Percentiles rank a stretch among this genome's conserved stretches.
Conservation (phyloP, 2,329 filamentous ascomycete genomes). For the Botrytis porri region DNA sequence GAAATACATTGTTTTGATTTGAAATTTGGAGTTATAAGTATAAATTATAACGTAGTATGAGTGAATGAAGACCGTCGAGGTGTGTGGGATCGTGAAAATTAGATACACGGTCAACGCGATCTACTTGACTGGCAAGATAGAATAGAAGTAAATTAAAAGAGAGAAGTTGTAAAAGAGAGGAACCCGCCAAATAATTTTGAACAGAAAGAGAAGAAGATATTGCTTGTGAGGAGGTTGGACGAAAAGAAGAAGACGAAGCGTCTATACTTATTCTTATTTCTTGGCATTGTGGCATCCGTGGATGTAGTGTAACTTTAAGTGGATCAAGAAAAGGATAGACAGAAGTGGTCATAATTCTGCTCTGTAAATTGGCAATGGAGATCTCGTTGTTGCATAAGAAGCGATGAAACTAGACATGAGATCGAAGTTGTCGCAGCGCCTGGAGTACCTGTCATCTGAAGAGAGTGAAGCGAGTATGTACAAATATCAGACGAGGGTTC, state of each 20-base stretch:
- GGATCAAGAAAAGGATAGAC: constrained; percentile 21
- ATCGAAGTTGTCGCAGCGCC: constrained; percentile 31
- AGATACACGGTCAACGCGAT: constrained; percentile 41
- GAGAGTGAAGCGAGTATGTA: constrained; percentile 23
- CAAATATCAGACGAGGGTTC: constrained; percentile 23
- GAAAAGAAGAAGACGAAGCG: constrained; percentile 25
- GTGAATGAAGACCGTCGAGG: constrained; percentile 38
- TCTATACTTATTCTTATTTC: constrained; percentile 36
- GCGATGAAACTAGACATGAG: constrained; percentile 36
- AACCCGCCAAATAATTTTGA: constrained; percentile 30
- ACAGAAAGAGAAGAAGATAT: constrained; percentile 23
- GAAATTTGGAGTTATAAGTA: constrained; percentile 5
- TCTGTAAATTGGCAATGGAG: constrained; percentile 31
- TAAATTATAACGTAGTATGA: constrained; percentile 25
- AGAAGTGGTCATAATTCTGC: constrained; percentile 26
- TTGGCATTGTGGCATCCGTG: constrained; percentile 32
- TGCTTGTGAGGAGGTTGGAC: constrained; percentile 30
- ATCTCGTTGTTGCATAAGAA: constrained; percentile 36
- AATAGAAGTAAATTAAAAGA: constrained; percentile 30
- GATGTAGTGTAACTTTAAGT: constrained; percentile 15
- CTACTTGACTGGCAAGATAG: constrained; percentile 39
- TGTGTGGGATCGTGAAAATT: constrained; percentile 31
- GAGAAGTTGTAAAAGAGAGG: constrained; percentile 34
- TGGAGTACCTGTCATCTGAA: constrained; percentile 29
- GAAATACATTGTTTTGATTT: constrained; percentile 26